Conservation (phyloP, 2,329 filamentous ascomycete species). For the Hymenotorrendiella dingleyae region DNA sequence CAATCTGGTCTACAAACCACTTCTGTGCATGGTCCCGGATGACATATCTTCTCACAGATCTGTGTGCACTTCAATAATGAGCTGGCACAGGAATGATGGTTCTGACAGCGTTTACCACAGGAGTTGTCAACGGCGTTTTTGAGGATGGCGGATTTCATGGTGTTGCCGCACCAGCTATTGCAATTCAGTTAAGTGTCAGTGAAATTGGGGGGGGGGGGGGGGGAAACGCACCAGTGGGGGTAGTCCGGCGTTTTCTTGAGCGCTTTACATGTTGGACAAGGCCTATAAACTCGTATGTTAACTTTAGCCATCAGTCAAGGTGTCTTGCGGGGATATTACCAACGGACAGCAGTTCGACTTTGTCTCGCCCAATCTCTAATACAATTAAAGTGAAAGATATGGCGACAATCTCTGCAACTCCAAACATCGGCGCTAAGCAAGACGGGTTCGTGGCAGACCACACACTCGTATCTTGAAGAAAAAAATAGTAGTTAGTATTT, state of each 20-base stretch:
- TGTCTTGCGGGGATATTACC: no score
- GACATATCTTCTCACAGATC: background rate
- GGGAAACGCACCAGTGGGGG: no score
- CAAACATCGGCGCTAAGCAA: background rate
- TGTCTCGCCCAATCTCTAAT: background rate
- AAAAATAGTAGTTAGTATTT: background rate
- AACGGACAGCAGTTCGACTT: no score
- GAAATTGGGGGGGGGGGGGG: no score
- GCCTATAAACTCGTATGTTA: no score
- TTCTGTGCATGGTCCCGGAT: background rate
- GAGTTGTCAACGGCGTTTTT: background rate
- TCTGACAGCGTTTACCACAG: background rate
- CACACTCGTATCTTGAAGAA: background rate
- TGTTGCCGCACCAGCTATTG: constrained; percentile 1
- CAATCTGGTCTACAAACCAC: background rate
- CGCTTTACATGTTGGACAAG: constrained; percentile 1
- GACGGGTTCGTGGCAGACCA: background rate
- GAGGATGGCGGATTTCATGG: no score
- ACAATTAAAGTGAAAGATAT: constrained; percentile 1
- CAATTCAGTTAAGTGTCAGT: no score
- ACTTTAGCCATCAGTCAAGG: no score
- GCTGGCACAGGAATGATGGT: background rate
- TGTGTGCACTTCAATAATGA: background rate
- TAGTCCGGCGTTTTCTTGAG: background rate
- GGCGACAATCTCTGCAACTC: background rate